Evolutionary conservation across 495 filamentous ascomycete species (phyloP).

Genomic region (Xylaria palmicola): DNA sequence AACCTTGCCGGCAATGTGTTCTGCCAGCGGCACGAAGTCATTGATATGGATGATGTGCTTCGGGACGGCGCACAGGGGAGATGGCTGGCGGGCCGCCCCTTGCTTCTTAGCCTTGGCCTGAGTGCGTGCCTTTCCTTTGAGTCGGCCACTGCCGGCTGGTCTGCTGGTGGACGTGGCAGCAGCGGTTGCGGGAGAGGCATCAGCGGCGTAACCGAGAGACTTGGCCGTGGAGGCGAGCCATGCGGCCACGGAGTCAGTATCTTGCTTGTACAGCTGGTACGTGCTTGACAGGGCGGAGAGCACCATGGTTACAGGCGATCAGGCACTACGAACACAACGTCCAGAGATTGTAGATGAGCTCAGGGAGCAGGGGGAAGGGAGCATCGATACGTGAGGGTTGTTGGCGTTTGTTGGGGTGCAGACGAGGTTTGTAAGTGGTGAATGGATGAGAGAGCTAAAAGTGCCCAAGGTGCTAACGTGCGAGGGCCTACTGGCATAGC

Average conservation of each 20-base stretch:
- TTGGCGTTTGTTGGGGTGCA: too few species aligned
- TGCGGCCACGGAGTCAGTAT: conserved; percentile 47
- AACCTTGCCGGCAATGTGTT: conserved; percentile 33
- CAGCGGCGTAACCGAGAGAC: conserved; percentile 31
- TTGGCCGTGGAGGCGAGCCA: conserved; percentile 52
- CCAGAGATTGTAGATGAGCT: too few species aligned
- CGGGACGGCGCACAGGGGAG: neutral
- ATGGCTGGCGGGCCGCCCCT: neutral
- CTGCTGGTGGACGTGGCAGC: neutral
- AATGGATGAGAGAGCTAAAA: too few species aligned
- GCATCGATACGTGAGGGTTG: too few species aligned
- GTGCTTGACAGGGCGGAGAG: conserved; percentile 2
- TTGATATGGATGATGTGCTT: conserved; percentile 39
- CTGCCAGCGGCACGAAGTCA: conserved; percentile 39
- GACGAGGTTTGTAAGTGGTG: too few species aligned
- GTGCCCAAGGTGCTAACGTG: too few species aligned
- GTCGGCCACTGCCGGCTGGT: conserved; percentile 14
- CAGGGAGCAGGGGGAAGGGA: too few species aligned
- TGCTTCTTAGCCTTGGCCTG: conserved; percentile 25
- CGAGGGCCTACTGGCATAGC: too few species aligned
- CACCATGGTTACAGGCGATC: neutral
- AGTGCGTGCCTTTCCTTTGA: conserved; percentile 37
- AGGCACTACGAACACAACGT: neutral
- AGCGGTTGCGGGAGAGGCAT: neutral
- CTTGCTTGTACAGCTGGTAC: conserved; percentile 45